These are phyloP conservation scores for Alternaria sp. DNA, from an alignment of 2,329 filamentous ascomycete species.

Conservation along the genomic window DNA sequence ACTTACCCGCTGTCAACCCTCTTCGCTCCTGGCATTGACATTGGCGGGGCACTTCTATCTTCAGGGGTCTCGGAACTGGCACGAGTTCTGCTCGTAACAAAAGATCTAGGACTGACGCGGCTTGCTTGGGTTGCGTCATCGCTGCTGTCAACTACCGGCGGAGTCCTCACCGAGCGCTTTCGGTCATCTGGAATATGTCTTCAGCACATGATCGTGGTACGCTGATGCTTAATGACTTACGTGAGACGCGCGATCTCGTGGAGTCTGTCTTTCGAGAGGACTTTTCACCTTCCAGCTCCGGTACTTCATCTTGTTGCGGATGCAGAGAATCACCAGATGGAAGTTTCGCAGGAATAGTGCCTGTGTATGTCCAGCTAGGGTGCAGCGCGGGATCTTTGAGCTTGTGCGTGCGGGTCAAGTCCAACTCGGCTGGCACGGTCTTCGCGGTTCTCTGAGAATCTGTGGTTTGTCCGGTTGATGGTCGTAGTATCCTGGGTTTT, in stretches of 20 bases:
- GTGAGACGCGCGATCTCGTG: constrained; percentile 33
- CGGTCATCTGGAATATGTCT: constrained; percentile 30
- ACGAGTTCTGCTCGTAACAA: constrained; percentile 30
- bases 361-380: constrained; percentile 39
- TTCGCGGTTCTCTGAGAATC: constrained; percentile 14
- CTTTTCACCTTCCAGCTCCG: constrained; percentile 39
- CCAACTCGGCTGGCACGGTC: constrained; percentile 7
- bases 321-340: constrained; percentile 44
- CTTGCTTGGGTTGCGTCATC: constrained; percentile 32
- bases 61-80: constrained; percentile 24
- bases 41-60: constrained; percentile 1
- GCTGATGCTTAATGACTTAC: constrained; percentile 23
- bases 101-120: constrained; percentile 33
- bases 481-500: constrained; percentile 27
- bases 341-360: constrained; percentile 35
- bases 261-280: constrained; percentile 40
- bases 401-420: constrained; percentile 10
- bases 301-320: constrained; percentile 29
- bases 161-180: constrained; percentile 30
- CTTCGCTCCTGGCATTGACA: neutral
- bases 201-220: neutral
- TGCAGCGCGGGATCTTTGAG: constrained; percentile 37
- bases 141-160: constrained; percentile 24
- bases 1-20: constrained; percentile 12
- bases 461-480: constrained; percentile 26